Base-by-base conservation (phyloP, 345 rosid genomes). In the Populus euphratica region DNA sequence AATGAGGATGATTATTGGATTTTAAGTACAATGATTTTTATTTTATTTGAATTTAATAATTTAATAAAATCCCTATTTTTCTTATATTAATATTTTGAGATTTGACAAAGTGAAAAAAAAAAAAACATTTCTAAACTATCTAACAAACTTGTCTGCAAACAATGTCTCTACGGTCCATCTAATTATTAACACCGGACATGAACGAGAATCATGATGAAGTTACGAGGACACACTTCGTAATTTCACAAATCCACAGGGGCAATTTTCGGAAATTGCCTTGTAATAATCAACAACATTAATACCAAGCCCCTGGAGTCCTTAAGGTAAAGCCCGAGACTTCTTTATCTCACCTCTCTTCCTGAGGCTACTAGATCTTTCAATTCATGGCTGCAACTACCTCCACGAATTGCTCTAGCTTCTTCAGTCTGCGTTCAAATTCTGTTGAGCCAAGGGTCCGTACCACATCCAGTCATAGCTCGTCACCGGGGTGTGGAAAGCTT, bases 381-480 rank as follows among this genome's bases (percentile, higher is more conserved):
- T 74, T 41, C 83, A 87, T 87, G 88, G 85, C 86, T 39, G 84
- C 84, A 66, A 68, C 87, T n/a, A 79, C 88, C 78, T 78, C 85
- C 80, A 23, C 81, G 5, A 69, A 33, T 38, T 79, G 82, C 83
- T 50, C 81, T 2, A 68, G 86, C 74, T 69, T 86, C 72, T 84
- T 87, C 78, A 83, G 70, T 63, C 63, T 70, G 38, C 83, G 87
- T 17, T 77, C 90, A 7, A 83, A n/a, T 14, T 73, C 85, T 3
- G 84, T 49, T 8, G 80, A 80, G 23, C 68, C 74, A 2, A 77
- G 80, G 77, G 78, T 81, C 38, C 83, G 86, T 8, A 5, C 76
- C 73, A 11, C 85, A 12, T 41, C 84, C 6, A 72, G 66, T 73
- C 87, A 85, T 4, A 82, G 86, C 64, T 75, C 85, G 6, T 23